Percentiles rank a stretch among this genome's conserved stretches.
These are phyloP conservation scores for Primulina eburnea DNA, from an alignment of 257 asterid species.

Conservation along the genomic window DNA sequence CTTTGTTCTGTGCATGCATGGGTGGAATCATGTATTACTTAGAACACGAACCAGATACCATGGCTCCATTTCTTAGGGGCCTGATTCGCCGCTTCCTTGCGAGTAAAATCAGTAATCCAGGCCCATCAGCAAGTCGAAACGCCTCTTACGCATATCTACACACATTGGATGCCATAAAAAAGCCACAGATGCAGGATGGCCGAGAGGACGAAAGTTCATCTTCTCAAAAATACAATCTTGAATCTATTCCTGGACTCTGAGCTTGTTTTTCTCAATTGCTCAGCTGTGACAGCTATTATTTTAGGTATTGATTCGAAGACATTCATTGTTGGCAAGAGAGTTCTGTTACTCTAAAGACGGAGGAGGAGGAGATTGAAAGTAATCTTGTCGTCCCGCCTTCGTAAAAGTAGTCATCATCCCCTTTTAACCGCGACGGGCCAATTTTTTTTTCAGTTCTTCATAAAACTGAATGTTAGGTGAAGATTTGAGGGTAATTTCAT, in stretches of 20 bases:
- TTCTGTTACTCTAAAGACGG: conserved; percentile 16
- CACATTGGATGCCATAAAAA: conserved; percentile 70
- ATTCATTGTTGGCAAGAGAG: conserved; percentile 23
- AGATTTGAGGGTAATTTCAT: not conserved
- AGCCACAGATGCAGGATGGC: conserved; percentile 51
- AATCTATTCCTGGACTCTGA: conserved; percentile 97
- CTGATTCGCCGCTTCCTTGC: conserved; percentile 95
- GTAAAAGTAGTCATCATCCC: conserved; percentile 9
- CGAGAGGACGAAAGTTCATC: conserved; percentile 50
- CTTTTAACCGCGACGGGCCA: conserved; percentile 6
- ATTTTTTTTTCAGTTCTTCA: conserved; percentile 21
- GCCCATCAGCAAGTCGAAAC: conserved; percentile 55
- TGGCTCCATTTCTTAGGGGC: conserved; percentile 94
- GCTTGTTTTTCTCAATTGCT: conserved; percentile 42
- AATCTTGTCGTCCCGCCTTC: conserved; percentile 8
- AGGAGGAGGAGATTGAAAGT: conserved; percentile 21
- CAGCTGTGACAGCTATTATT: conserved; percentile 21
- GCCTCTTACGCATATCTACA: conserved; percentile 80
- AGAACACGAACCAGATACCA: conserved; percentile 95
- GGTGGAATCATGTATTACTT: conserved; percentile 98
- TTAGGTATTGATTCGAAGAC: conserved; percentile 25
- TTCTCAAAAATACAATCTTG: conserved; percentile 79
- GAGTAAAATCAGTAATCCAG: conserved; percentile 89
- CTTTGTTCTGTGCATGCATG: conserved; percentile 89
- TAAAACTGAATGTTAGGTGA: conserved; percentile 15